Evolutionary conservation across 257 asterid species (phyloP).

Genomic region (Solanum pimpinellifolium): DNA sequence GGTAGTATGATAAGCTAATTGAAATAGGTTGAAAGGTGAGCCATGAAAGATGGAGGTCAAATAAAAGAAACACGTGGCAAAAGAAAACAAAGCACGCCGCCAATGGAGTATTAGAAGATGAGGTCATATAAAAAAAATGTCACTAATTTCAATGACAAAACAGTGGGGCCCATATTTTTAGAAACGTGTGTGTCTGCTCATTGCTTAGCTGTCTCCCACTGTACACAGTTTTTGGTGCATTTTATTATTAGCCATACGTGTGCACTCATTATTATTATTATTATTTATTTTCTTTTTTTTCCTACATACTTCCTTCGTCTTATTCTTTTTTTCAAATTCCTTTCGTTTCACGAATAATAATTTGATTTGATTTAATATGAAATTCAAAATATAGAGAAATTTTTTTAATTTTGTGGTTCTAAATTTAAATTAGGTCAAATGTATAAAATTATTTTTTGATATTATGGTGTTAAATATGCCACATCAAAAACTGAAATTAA

Average conservation of each 20-base stretch:
- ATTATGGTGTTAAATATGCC: rapidly evolving
- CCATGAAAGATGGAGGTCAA: not conserved
- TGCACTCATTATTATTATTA: not conserved
- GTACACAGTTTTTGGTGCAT: not conserved
- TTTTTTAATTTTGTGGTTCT: no score
- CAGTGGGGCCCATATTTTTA: not conserved
- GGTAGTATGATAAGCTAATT: no score
- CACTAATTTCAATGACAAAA: not conserved
- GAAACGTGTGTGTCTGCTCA: conserved; percentile 17
- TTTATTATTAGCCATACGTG: not conserved
- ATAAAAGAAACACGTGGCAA: not conserved
- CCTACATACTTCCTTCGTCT: not conserved
- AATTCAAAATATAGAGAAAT: no score
- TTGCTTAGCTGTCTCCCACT: conserved; percentile 34
- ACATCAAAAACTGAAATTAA: no score
- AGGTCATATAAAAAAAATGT: not conserved
- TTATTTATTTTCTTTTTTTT: no score
- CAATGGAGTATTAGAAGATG: not conserved
- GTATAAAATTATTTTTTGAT: no score
- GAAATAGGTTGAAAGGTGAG: not conserved
- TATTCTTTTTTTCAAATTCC: no score
- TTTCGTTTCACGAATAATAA: rapidly evolving
- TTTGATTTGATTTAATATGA: rapidly evolving
- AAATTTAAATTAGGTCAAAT: no score
- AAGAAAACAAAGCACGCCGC: conserved; percentile 15